Evolutionary conservation across 306 rosid genomes (phyloP).

Genomic region (Herpetospermum pedunculosum): DNA sequence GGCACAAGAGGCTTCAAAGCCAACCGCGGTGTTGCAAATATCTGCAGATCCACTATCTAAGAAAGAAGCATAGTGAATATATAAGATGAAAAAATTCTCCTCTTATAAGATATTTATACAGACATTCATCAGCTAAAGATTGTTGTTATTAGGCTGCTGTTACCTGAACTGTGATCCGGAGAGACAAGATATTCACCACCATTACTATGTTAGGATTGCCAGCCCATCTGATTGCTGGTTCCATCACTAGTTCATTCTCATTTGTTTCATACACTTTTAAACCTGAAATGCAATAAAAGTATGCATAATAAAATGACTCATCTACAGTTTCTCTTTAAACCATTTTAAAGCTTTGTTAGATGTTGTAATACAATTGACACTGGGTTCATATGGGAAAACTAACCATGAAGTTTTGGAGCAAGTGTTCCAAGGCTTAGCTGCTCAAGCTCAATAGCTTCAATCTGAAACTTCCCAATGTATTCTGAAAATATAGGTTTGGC

Average conservation of each 20-base stretch:
- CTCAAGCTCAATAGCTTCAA: constrained; percentile 56
- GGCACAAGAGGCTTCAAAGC: constrained; percentile 81
- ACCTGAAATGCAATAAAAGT: constrained; percentile 29
- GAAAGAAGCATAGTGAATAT: constrained; percentile 25
- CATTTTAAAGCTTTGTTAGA: background rate
- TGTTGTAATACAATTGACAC: background rate
- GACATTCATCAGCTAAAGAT: constrained; percentile 5
- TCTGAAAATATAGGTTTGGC: constrained; percentile 51
- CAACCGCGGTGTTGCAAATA: constrained; percentile 56
- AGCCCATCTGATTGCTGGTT: constrained; percentile 75
- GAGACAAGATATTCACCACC: constrained; percentile 37
- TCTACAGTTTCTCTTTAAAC: background rate
- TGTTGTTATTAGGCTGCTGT: constrained; percentile 18
- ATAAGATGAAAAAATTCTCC: constrained; percentile 13
- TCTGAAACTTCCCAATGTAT: constrained; percentile 57
- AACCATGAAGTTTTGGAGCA: constrained; percentile 69
- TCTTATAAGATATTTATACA: background rate
- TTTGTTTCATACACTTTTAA: constrained; percentile 62
- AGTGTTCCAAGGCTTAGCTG: constrained; percentile 66
- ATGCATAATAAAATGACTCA: background rate
- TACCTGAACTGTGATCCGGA: constrained; percentile 60
- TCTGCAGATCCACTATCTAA: constrained; percentile 78
- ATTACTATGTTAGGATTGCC: constrained; percentile 72
- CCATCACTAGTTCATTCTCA: constrained; percentile 78
- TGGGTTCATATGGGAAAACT: constrained; percentile 14